Conservation (phyloP, 345 rosid species). For the Cardiospermum halicacabum region DNA sequence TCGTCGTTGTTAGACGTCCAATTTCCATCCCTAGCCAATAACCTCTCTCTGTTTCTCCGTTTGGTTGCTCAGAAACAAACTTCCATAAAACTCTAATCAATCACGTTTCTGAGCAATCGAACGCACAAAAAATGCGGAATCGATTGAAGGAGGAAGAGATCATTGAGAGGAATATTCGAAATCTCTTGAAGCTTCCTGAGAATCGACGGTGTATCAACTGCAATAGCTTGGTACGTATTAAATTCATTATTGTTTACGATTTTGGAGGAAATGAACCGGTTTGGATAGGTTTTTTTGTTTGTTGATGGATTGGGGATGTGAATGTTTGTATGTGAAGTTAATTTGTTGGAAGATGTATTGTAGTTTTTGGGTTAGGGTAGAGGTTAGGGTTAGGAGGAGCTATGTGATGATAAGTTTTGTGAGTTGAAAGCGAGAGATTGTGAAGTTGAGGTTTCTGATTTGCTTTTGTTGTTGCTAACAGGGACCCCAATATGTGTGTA, state of each 20-base stretch:
- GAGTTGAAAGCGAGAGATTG: too few relatives aligned
- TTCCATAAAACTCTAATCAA: background rate
- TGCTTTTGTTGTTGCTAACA: slow-evolving; percentile 24
- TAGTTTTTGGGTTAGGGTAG: too few relatives aligned
- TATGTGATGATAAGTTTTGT: too few relatives aligned
- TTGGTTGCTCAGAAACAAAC: slow-evolving; percentile 12
- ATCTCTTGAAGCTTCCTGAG: slow-evolving; percentile 68
- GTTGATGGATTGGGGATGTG: too few relatives aligned
- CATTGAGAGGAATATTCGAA: slow-evolving; percentile 60
- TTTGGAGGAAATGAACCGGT: background rate
- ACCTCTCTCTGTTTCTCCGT: slow-evolving; percentile 2
- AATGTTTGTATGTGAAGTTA: too few relatives aligned
- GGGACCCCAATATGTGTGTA: slow-evolving; percentile 98
- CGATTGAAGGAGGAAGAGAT: slow-evolving; percentile 62
- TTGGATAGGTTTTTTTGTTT: too few relatives aligned
- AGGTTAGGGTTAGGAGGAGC: too few relatives aligned
- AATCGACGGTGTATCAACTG: slow-evolving; percentile 86
- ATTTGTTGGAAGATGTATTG: too few relatives aligned
- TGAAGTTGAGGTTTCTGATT: background rate
- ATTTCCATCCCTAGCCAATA: background rate
- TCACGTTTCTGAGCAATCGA: background rate
- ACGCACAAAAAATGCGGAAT: slow-evolving; percentile 38
- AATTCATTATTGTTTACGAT: background rate
- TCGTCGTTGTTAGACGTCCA: background rate
- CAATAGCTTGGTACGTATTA: slow-evolving; percentile 55